A percentile compares a stretch with the other conserved stretches of the same genome.
Conservation (phyloP, 441 rosid genomes). For the Kokia cookei region DNA sequence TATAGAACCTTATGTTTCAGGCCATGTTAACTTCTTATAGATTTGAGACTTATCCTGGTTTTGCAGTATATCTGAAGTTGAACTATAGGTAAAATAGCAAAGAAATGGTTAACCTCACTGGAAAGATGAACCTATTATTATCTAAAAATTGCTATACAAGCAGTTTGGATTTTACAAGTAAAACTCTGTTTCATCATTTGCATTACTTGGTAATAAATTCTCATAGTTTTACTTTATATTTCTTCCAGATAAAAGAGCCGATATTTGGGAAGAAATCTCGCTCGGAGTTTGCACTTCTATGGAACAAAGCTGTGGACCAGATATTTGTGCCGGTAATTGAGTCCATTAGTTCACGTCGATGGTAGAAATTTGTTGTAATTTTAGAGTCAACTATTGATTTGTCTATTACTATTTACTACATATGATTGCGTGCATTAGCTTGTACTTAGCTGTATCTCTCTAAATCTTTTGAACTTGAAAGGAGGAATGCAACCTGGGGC, state of each 20-base stretch:
- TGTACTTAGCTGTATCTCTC: neutral
- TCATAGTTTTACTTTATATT: conserved; percentile 12
- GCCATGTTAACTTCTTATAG: neutral
- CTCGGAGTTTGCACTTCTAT: conserved; percentile 43
- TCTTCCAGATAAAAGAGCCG: conserved; percentile 49
- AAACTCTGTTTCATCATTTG: neutral
- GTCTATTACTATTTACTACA: conserved; percentile 5
- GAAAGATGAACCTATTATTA: neutral
- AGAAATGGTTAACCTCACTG: neutral
- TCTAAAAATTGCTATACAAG: neutral
- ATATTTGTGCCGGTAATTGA: conserved; percentile 62
- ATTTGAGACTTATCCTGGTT: neutral
- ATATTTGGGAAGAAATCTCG: conserved; percentile 56
- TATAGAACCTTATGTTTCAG: neutral
- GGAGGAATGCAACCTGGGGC: conserved; percentile 4
- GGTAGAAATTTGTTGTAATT: conserved; percentile 27
- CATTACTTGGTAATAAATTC: neutral
- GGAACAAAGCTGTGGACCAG: conserved; percentile 90
- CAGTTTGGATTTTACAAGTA: neutral
- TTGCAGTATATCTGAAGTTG: neutral
- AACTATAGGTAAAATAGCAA: neutral
- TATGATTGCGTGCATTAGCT: conserved; percentile 1
- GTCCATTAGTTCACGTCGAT: conserved; percentile 58
- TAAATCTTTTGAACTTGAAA: neutral
- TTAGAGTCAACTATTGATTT: neutral